Base-by-base conservation (phyloP, 1,139 yeast genomes). In the Suhomyces bokatorum region DNA sequence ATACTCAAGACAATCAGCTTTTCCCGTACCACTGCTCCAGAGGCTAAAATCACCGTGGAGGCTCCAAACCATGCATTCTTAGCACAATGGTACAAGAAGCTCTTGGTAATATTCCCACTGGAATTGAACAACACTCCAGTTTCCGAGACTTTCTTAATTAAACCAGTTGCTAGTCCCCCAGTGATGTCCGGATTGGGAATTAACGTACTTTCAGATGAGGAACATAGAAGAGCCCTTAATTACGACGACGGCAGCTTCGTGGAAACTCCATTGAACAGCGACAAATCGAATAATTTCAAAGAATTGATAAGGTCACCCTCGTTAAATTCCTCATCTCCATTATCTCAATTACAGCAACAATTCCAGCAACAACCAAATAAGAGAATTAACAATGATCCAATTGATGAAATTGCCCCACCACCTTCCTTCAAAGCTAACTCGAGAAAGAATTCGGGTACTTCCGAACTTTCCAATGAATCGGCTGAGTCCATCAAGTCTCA, bases 171-270 rank as follows among this genome's bases (percentile, higher is more conserved):
- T 34, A 53, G 53, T 30, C 56, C 59, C 14, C 51, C 50, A 8
- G 51, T 52, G 34, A 63, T 66, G 66, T 50, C 63, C 24, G 75
- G 76, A 1, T 58, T 69, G 40, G 75, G 75, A 11, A 70, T 70
- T 32, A 63, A 66, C 49, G 58, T 65, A 32, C 54, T 66, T 7
- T 53, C 66, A 6, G 66, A 61, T 37, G 29, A 45, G 4, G 51
- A 50, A 12, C 51, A 48, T 38, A 45, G 44, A 32, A 38, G 42
- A 22, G 26, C 39, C 3, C 36, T 35, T 9, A 44, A 37, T 6
- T 37, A 37, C 13, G 46, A 43, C 7, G 40, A 42, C 32, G 34
- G 33, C 6, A 35, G 37, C 5, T 15, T 11, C 14, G 45, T 42
- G n/a, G 45, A 45, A 20, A 46, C 50, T 14, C 53, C 50, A 10